Conservation (phyloP, 805 yeast species). For the Saccharomyces kudriavzevii region DNA sequence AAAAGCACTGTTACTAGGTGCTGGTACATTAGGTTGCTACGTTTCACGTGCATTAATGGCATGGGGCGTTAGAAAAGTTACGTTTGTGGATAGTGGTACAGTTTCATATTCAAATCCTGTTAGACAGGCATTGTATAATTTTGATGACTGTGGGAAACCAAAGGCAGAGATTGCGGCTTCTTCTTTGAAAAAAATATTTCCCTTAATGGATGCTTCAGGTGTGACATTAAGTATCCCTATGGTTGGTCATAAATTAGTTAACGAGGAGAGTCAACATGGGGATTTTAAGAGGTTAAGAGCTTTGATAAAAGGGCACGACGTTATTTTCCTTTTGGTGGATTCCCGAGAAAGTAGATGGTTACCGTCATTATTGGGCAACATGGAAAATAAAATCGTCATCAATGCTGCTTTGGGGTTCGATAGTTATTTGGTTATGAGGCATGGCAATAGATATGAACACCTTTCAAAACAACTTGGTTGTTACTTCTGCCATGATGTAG, state of each 20-base stretch:
- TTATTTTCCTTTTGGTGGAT: constrained; percentile 75
- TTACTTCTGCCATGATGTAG: constrained; percentile 91
- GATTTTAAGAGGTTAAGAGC: constrained; percentile 47
- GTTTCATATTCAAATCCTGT: constrained; percentile 94
- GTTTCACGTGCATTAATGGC: constrained; percentile 80
- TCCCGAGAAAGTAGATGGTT: constrained; percentile 95
- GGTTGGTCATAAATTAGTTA: constrained; percentile 83
- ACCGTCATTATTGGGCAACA: constrained; percentile 78
- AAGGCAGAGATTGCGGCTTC: constrained; percentile 77
- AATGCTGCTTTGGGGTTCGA: constrained; percentile 96
- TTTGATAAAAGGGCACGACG: constrained; percentile 64
- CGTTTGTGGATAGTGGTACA: constrained; percentile 83
- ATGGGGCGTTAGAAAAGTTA: constrained; percentile 85
- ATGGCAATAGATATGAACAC: constrained; percentile 44
- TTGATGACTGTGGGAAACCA: constrained; percentile 74
- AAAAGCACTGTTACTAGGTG: constrained; percentile 75
- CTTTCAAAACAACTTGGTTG: constrained; percentile 62
- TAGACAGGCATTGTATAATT: constrained; percentile 78
- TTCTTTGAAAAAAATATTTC: constrained; percentile 65
- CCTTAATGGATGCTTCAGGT: constrained; percentile 64
- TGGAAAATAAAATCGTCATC: constrained; percentile 62
- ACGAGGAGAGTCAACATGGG: constrained; percentile 40
- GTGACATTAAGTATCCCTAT: constrained; percentile 73
- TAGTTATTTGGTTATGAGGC: constrained; percentile 87
- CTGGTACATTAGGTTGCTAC: constrained; percentile 93